phyloP scores from a whole-genome alignment of 2,329 filamentous ascomycete genomes.

The Cordyceps cicadae region DNA sequence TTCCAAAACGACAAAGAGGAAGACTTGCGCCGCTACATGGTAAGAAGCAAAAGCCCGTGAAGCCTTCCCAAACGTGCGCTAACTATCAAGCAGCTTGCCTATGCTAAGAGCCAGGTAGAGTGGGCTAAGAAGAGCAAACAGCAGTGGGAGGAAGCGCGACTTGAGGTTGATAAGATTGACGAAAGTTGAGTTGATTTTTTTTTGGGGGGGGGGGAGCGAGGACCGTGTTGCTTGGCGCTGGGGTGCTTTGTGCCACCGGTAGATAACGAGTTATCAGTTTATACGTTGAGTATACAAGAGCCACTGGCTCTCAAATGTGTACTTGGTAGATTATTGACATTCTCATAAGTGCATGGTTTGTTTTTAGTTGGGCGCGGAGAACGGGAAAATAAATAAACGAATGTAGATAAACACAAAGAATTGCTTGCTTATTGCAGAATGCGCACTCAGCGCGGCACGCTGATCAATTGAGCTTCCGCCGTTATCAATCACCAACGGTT shows the following conservation, averaged over 20 bases:
- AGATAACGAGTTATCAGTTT: neutral
- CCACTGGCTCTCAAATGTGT: neutral
- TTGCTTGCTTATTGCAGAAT: too few relatives aligned
- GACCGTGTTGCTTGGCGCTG: slow-evolving; percentile 8
- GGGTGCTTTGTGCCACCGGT: neutral
- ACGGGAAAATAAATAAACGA: too few relatives aligned
- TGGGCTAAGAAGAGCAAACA: slow-evolving; percentile 88
- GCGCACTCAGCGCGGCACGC: too few relatives aligned
- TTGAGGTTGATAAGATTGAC: slow-evolving; percentile 83
- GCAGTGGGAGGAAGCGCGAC: slow-evolving; percentile 84
- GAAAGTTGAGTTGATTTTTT: slow-evolving; percentile 32
- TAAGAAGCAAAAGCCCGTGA: slow-evolving; percentile 38
- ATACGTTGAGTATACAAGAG: neutral
- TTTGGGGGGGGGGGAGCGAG: neutral
- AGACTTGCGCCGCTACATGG: slow-evolving; percentile 91
- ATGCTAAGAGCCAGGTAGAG: slow-evolving; percentile 85
- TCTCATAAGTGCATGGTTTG: neutral
- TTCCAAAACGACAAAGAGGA: slow-evolving; percentile 96
- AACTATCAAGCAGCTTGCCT: slow-evolving; percentile 59
- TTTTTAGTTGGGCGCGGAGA: neutral
- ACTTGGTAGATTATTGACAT: slow-evolving; percentile 5
- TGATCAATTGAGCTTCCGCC: neutral
- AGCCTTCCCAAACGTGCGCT: slow-evolving; percentile 14
- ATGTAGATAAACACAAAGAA: neutral
- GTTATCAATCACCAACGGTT: neutral